These are phyloP conservation scores for Acanthamoeba healyi DNA, from an alignment of 208 protist genomes.

Conservation along the genomic window DNA sequence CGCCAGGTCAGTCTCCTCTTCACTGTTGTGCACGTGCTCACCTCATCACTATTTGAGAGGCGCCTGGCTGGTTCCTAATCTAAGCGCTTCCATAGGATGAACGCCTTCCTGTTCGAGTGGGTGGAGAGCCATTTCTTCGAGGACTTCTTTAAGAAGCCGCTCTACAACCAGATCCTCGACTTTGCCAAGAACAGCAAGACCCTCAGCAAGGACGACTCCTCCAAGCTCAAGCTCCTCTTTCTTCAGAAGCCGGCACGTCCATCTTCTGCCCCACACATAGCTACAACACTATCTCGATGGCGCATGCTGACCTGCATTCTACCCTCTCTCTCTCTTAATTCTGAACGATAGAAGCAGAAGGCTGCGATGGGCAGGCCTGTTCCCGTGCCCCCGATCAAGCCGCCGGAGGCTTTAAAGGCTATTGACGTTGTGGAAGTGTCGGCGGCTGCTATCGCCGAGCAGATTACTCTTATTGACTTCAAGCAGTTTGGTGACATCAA, in stretches of 20 bases:
- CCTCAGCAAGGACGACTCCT: slow-evolving; percentile 8
- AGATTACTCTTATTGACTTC: slow-evolving; percentile 40
- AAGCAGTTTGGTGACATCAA: slow-evolving; percentile 59
- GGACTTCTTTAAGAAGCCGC: slow-evolving; percentile 72
- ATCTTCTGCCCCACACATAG: neutral
- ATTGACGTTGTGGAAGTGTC: slow-evolving; percentile 49
- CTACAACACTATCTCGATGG: too few species aligned
- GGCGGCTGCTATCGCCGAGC: slow-evolving; percentile 34
- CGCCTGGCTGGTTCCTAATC: neutral
- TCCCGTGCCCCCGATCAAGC: neutral
- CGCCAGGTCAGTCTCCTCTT: neutral
- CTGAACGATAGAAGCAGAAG: neutral
- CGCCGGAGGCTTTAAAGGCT: neutral
- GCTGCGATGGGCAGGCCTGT: neutral
- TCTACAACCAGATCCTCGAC: slow-evolving; percentile 70
- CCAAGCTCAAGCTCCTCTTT: slow-evolving; percentile 69
- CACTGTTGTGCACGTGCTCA: neutral
- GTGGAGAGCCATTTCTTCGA: slow-evolving; percentile 62
- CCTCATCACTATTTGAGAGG: neutral
- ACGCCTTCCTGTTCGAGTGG: slow-evolving; percentile 64
- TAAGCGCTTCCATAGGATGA: neutral
- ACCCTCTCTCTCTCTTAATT: neutral
- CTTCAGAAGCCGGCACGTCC: slow-evolving; percentile 41
- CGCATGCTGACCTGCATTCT: neutral
- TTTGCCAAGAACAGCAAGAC: slow-evolving; percentile 66